phyloP scores from a whole-genome alignment of 2,329 filamentous ascomycete genomes.

The Elsinoe arachidis region DNA sequence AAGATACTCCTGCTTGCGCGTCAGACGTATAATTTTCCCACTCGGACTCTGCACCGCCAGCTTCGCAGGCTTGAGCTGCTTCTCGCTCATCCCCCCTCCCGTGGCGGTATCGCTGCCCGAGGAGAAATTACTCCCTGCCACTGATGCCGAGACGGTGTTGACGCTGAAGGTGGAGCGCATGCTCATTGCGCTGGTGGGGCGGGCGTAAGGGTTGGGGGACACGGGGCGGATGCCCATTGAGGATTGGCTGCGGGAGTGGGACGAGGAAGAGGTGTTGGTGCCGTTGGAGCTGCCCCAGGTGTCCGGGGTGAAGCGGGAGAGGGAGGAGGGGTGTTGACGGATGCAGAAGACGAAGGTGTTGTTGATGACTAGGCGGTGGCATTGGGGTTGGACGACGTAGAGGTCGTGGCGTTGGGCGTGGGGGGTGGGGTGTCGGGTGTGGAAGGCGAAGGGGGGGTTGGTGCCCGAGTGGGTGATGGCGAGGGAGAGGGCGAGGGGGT shows the following conservation, averaged over 20 bases:
- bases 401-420: constrained; percentile 96
- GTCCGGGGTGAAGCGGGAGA: constrained; percentile 33
- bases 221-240: constrained; percentile 34
- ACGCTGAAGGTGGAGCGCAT: constrained; percentile 43
- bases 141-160: constrained; percentile 39
- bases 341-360: constrained; percentile 98
- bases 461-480: constrained; percentile 84
- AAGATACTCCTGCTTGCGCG: constrained; percentile 59
- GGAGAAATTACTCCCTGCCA: constrained; percentile 44
- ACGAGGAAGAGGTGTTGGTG: constrained; percentile 25
- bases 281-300: constrained; percentile 29
- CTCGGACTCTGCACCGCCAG: constrained; percentile 88
- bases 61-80: constrained; percentile 76
- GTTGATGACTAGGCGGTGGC: constrained; percentile 75
- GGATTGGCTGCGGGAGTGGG: constrained; percentile 21
- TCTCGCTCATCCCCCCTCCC: constrained; percentile 41
- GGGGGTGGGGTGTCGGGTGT: constrained; percentile 86
- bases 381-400: constrained; percentile 94
- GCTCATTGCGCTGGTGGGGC: constrained; percentile 51
- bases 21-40: constrained; percentile 85
- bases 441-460: constrained; percentile 90
- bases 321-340: constrained; percentile 74
- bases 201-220: constrained; percentile 44
- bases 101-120: constrained; percentile 50
- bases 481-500: constrained; percentile 80